Base-by-base conservation (phyloP, 1,284 basidiomycete genomes). In the Grifola frondosa region DNA sequence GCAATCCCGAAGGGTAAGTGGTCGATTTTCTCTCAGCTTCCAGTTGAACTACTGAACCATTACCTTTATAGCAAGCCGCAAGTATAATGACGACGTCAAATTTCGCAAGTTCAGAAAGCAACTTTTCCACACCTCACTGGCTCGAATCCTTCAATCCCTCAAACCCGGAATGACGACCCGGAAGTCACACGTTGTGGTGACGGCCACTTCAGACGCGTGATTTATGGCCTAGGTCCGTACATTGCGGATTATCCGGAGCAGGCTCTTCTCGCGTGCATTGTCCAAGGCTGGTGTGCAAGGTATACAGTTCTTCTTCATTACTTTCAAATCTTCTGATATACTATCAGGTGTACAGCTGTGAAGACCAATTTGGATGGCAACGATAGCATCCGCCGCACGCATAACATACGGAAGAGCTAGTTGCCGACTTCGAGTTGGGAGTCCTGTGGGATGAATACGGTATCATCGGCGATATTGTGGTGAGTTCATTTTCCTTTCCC, bases 151-250 rank as follows among this genome's bases (percentile, higher is more conserved):
- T 11, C 12, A 30, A 2, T 10, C 34, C 1, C 25, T 55, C 10
- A n/a, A 26, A 5, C 33, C 42, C 0, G 36, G 28, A 0, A 53
- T 55, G 46, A 42, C 7, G 10, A 34, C 21, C 4, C 53, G 3
- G 53, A 57, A 12, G 33, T 62, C 0, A 29, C 49, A 0, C 38
- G 22, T 2, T 64, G 60, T 31, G 21, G 42, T 2, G 58, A 52
- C 20, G 41, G 48, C 4, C 41, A 50, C 21, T 52, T 30, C 17
- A 37, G 44, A 6, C 33, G 40, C 4, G 31, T 37, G 2, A 45
- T 54, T 24, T 55, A 46, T 21, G 39, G 34, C 6, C 47, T 50
- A 3, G 53, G 50, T 0, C 53, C 45, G 3, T 48, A 41, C 30
- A 51, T 54, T 19, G 52, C 46, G 1, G 52, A 54, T 30, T 51